A percentile compares a stretch with the other conserved stretches of the same genome.
These are phyloP conservation scores for Asterophora lycoperdoides DNA, from an alignment of 768 basidiomycete genomes.

Conservation along the genomic window DNA sequence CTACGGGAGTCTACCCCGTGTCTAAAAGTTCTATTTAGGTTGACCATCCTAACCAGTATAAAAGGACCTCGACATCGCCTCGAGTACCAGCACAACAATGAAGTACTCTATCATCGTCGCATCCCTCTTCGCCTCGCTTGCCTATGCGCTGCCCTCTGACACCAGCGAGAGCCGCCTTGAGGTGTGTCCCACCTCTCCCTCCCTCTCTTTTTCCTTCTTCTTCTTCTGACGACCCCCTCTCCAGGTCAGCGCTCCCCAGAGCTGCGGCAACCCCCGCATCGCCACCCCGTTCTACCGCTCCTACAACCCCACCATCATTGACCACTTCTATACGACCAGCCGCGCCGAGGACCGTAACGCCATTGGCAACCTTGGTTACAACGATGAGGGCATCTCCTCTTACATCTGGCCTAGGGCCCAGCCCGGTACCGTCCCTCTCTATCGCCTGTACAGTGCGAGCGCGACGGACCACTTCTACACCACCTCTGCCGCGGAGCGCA, in stretches of 20 bases:
- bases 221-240: no score
- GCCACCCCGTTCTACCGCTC: background rate
- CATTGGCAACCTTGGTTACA: conserved; percentile 1
- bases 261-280: background rate
- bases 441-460: conserved; percentile 16
- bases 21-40: no score
- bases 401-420: no score
- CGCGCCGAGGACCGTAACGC: background rate
- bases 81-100: conserved; percentile 1
- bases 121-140: background rate
- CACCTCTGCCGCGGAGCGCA: conserved; percentile 13
- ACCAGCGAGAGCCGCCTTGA: conserved; percentile 1
- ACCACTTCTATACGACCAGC: background rate
- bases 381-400: conserved; percentile 5
- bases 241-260: no score
- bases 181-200: background rate
- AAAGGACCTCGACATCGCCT: no score
- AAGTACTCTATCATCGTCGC: conserved; percentile 1
- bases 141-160: background rate
- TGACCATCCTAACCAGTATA: no score
- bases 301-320: background rate
- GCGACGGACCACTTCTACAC: conserved; percentile 22
- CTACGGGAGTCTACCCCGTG: no score
- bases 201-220: no score
- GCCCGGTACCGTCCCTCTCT: conserved; percentile 17